A percentile compares a stretch with the other conserved stretches of the same genome.
Evolutionary conservation across 2,329 filamentous ascomycete genomes (phyloP).

Genomic region (Neobulgaria alba): DNA sequence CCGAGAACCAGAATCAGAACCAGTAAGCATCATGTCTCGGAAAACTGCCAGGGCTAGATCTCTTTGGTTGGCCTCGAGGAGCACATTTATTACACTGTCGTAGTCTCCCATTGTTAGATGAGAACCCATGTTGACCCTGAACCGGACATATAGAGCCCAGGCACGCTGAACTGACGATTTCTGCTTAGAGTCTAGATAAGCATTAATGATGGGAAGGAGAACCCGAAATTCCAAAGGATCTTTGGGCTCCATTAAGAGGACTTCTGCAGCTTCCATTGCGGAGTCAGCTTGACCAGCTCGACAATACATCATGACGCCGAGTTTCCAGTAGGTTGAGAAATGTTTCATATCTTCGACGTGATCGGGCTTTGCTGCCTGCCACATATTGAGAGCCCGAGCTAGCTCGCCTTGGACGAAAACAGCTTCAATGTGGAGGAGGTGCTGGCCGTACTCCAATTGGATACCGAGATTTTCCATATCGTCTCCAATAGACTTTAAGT

Average conservation of each 20-base stretch:
- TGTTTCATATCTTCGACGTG: slow-evolving; percentile 2
- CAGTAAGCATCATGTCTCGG: slow-evolving; percentile 72
- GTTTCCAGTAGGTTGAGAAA: slow-evolving; percentile 49
- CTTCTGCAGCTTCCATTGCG: slow-evolving; percentile 47
- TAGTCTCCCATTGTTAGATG: slow-evolving; percentile 66
- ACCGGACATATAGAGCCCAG: slow-evolving; percentile 57
- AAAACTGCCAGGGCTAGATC: slow-evolving; percentile 68
- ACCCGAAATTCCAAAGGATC: slow-evolving; percentile 44
- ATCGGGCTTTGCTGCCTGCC: slow-evolving; percentile 30
- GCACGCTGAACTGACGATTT: slow-evolving; percentile 45
- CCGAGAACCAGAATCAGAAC: slow-evolving; percentile 4
- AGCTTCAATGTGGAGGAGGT: slow-evolving; percentile 60
- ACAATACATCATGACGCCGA: slow-evolving; percentile 58
- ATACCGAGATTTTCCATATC: slow-evolving; percentile 56
- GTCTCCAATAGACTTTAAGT: slow-evolving; percentile 52
- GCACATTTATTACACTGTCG: slow-evolving; percentile 62
- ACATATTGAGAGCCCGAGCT: slow-evolving; percentile 28
- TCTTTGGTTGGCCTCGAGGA: slow-evolving; percentile 56
- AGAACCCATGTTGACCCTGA: slow-evolving; percentile 51
- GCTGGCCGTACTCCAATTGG: slow-evolving; percentile 46
- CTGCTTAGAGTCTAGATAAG: slow-evolving; percentile 44
- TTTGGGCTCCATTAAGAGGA: slow-evolving; percentile 37
- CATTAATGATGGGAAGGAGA: slow-evolving; percentile 60
- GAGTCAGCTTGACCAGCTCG: slow-evolving; percentile 47
- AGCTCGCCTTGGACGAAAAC: slow-evolving; percentile 55